Evolutionary conservation across 768 basidiomycete genomes (phyloP).

Genomic region (Hebeloma cylindrosporum): DNA sequence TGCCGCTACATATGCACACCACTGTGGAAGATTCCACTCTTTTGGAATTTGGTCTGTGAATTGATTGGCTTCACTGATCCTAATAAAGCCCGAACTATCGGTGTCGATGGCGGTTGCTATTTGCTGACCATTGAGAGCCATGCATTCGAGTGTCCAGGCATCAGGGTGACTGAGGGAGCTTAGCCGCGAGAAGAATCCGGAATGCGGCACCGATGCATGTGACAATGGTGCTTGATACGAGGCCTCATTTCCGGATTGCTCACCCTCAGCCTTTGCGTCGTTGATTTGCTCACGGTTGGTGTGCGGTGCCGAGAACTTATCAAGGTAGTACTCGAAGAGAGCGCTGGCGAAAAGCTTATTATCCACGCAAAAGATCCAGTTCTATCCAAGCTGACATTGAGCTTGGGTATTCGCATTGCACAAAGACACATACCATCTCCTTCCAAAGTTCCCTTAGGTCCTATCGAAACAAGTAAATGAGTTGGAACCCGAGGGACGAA

Average conservation of each 20-base stretch:
- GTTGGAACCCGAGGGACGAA: neutral
- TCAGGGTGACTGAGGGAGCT: conserved; percentile 13
- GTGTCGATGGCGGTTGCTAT: conserved; percentile 19
- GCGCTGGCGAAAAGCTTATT: conserved; percentile 21
- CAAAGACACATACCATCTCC: conserved; percentile 13
- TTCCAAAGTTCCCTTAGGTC: conserved; percentile 12
- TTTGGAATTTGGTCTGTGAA: conserved; percentile 19
- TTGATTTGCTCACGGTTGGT: neutral
- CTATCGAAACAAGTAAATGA: neutral
- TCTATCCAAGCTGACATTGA: conserved; percentile 1
- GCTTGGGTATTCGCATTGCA: neutral
- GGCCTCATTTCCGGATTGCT: neutral
- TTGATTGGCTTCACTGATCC: conserved; percentile 23
- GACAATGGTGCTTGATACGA: neutral
- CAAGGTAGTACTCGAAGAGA: conserved; percentile 23
- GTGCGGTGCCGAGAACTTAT: conserved; percentile 15
- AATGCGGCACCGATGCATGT: conserved; percentile 2
- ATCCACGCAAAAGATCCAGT: conserved; percentile 28
- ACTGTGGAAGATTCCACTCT: conserved; percentile 23
- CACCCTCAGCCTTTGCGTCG: neutral
- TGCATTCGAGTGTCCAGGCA: conserved; percentile 21
- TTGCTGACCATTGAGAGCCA: conserved; percentile 11
- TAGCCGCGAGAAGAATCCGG: conserved; percentile 3
- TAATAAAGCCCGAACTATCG: conserved; percentile 22
- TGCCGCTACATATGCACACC: conserved; percentile 22